A percentile compares a stretch with the other conserved stretches of the same genome.
Evolutionary conservation across 1,139 yeast species (phyloP).

Genomic region (Lodderomyces jiufengensis): DNA sequence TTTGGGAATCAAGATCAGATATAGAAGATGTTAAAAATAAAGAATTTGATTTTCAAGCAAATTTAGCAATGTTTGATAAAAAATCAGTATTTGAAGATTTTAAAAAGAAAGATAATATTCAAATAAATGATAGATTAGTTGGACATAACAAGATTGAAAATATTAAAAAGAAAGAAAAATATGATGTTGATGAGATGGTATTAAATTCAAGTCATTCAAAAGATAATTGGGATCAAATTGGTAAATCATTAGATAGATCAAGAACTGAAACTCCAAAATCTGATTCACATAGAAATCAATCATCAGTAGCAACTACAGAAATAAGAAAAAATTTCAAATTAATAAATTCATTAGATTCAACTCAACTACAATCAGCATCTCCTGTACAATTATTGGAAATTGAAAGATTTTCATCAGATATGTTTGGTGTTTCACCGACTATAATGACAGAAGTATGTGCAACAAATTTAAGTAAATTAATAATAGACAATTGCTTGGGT

Average conservation of each 20-base stretch:
- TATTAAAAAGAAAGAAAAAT: conserved; percentile 40
- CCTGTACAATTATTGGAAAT: conserved; percentile 83
- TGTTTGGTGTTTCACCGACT: conserved; percentile 47
- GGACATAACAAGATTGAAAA: conserved; percentile 60
- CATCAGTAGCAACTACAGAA: not conserved
- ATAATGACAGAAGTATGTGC: conserved; percentile 70
- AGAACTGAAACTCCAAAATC: conserved; percentile 8
- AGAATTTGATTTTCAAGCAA: conserved; percentile 87
- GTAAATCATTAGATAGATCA: conserved; percentile 16
- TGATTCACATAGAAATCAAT: conserved; percentile 4
- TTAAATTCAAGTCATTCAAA: conserved; percentile 38
- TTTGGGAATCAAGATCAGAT: conserved; percentile 8
- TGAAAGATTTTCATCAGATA: conserved; percentile 56
- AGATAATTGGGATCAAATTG: conserved; percentile 58
- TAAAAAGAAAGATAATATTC: conserved; percentile 58
- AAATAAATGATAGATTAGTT: conserved; percentile 63
- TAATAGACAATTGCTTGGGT: conserved; percentile 57
- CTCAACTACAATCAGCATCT: conserved; percentile 57
- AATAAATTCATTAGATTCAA: conserved; percentile 21
- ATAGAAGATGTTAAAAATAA: conserved; percentile 47
- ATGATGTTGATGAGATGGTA: conserved; percentile 74
- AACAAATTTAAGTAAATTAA: conserved; percentile 57
- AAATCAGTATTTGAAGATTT: conserved; percentile 75
- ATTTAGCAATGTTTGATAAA: conserved; percentile 80
- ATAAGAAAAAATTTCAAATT: conserved; percentile 16